Conservation (phyloP, 495 filamentous ascomycete species). For the Penicillium pancosmium region DNA sequence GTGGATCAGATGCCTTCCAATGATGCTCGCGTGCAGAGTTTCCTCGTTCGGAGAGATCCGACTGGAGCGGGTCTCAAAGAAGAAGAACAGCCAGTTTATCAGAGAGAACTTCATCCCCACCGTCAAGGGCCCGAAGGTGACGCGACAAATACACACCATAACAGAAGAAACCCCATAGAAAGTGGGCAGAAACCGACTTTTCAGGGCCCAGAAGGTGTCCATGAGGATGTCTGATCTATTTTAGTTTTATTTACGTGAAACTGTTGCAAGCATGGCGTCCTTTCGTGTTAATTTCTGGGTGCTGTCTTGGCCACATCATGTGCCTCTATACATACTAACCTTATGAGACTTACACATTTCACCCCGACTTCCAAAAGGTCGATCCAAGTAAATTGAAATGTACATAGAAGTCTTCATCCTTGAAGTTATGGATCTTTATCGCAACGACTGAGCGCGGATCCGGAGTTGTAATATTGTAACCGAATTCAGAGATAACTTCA, state of each 20-base stretch:
- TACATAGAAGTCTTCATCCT: too few species aligned
- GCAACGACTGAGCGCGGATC: too few species aligned
- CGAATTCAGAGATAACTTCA: too few species aligned
- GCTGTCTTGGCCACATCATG: too few species aligned
- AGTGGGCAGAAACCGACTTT: not conserved
- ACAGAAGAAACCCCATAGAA: not conserved
- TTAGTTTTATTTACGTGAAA: not conserved
- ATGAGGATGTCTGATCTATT: not conserved
- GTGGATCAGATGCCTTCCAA: slow-evolving; percentile 47
- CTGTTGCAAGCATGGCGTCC: not conserved
- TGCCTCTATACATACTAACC: too few species aligned
- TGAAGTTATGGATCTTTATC: too few species aligned
- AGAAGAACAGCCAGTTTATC: slow-evolving; percentile 43
- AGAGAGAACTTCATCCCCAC: slow-evolving; percentile 33
- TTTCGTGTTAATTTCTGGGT: too few species aligned
- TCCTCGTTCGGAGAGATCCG: slow-evolving; percentile 68
- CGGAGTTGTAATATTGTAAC: too few species aligned
- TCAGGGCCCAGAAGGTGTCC: not conserved
- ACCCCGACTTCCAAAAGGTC: too few species aligned
- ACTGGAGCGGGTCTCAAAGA: slow-evolving; percentile 49
- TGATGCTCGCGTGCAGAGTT: slow-evolving; percentile 70
- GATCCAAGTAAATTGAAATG: slow-evolving; percentile 31
- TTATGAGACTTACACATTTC: too few species aligned
- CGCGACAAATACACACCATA: not conserved
- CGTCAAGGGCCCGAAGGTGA: not conserved